Evolutionary conservation across 2,329 filamentous ascomycete genomes (phyloP).

Genomic region (Rutstroemia sp.): DNA sequence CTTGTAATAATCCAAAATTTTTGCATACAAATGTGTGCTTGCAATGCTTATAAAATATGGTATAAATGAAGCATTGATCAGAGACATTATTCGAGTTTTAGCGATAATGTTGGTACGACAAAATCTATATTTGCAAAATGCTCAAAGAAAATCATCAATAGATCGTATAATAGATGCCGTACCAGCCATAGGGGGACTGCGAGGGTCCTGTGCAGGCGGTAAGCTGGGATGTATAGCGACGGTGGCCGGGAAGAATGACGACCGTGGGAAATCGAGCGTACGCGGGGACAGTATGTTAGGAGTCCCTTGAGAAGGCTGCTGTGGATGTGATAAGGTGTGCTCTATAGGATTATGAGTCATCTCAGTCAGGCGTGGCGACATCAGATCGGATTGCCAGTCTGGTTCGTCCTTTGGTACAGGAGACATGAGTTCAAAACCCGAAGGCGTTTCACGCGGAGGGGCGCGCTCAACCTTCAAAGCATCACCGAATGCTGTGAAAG

Average conservation of each 20-base stretch:
- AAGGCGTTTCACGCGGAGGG: not conserved
- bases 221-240: constrained; percentile 26
- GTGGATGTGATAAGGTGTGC: constrained; percentile 16
- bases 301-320: constrained; percentile 18
- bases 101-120: constrained; percentile 1
- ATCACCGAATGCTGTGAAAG: not conserved
- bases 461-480: not conserved
- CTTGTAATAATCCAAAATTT: constrained; percentile 5
- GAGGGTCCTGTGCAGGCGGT: constrained; percentile 47
- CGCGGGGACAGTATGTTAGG: constrained; percentile 54
- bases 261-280: constrained; percentile 64
- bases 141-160: constrained; percentile 69
- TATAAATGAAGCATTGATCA: constrained; percentile 8
- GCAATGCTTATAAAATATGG: constrained; percentile 8
- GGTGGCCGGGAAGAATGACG: constrained; percentile 49
- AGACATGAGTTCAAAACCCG: not conserved
- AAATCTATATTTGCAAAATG: constrained; percentile 7
- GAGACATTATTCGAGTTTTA: constrained; percentile 1
- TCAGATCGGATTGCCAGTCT: constrained; percentile 22
- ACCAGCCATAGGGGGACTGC: constrained; percentile 68
- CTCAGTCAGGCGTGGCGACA: constrained; percentile 28
- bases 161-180: constrained; percentile 69
- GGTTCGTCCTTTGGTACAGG: constrained; percentile 11
- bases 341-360: constrained; percentile 28
- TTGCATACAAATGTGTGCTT: constrained; percentile 8